Evolutionary conservation across 2,329 filamentous ascomycete species (phyloP), one percentile per base, ranked within the genome.

Genomic region (Fusarium chuoi): DNA sequence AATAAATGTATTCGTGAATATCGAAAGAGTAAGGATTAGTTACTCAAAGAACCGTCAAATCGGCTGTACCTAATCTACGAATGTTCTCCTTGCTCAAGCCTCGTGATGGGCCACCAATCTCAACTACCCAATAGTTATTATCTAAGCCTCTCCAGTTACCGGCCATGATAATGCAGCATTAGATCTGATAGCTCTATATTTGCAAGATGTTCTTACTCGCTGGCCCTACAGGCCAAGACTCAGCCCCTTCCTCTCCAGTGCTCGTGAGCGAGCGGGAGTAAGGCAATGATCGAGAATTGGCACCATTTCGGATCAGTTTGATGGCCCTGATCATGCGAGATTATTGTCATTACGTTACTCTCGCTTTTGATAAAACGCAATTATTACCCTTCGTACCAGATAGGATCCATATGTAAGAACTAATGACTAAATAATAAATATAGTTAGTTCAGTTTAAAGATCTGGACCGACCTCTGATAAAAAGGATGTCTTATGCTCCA

Each of bases 1-100:
- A 74, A 71, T 71, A 70, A 69, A 63, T 55, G 30, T 26, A 39
- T 61, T 22, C n/a, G 7, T 26, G 30, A 70, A 44, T 42, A 38
- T 65, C 33, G 15, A 49, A 30, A 52, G 20, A 44, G 68, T 5
- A 36, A 36, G 26, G 28, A 49, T 28, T 7, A 28, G 28, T 6
- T 22, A 33, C n/a, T 36, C 26, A 41, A 57, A 46, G 14, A 44
- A 42, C 49, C 38, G 15, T 28, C 20, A n/a, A 30, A 30, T 55
- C n/a, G 4, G 26, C 35, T 55, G 36, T 55, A 22, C 33, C 33
- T 33, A 33, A 33, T 33, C 33, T 33, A 33, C 33, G 33, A 33
- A 28, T 28, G 36, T 30, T 24, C 20, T 55, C 51, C 20, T 54
- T 51, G 26, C 17, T 36, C 26, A 26, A 39, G 22, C 28, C 42